phyloP scores from a whole-genome alignment of 2,329 filamentous ascomycete species.

The Clarireedia paspali region DNA sequence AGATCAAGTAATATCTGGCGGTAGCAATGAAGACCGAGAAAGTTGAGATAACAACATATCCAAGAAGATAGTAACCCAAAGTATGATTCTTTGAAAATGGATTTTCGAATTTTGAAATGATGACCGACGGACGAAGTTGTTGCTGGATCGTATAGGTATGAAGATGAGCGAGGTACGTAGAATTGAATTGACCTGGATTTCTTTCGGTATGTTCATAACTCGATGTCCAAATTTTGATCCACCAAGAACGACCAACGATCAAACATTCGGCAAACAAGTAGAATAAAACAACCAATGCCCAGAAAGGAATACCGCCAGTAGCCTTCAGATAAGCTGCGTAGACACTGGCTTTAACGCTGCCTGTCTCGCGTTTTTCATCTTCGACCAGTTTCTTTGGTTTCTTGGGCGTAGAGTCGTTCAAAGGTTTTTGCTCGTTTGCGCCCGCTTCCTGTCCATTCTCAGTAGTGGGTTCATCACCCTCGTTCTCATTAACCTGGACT shows the following conservation, averaged over 20 bases:
- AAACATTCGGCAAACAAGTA: slow-evolving; percentile 35
- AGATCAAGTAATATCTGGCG: slow-evolving; percentile 51
- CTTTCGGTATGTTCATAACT: slow-evolving; percentile 28
- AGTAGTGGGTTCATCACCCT: slow-evolving; percentile 39
- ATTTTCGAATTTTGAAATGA: slow-evolving; percentile 1
- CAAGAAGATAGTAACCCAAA: slow-evolving; percentile 50
- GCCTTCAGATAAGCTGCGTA: slow-evolving; percentile 59
- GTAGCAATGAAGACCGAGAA: slow-evolving; percentile 41
- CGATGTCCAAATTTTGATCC: slow-evolving; percentile 54
- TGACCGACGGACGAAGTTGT: slow-evolving; percentile 32
- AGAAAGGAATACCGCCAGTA: slow-evolving; percentile 56
- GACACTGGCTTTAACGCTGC: slow-evolving; percentile 58
- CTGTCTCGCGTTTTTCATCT: slow-evolving; percentile 62
- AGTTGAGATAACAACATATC: slow-evolving; percentile 57
- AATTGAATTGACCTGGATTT: slow-evolving; percentile 4
- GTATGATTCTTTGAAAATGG: slow-evolving; percentile 3
- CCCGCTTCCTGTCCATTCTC: slow-evolving; percentile 34
- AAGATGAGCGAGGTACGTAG: not conserved
- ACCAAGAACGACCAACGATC: slow-evolving; percentile 45
- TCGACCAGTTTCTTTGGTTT: slow-evolving; percentile 59
- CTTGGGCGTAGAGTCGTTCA: slow-evolving; percentile 28
- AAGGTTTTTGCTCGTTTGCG: slow-evolving; percentile 12
- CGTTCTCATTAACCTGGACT: slow-evolving; percentile 37
- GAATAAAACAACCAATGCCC: slow-evolving; percentile 44
- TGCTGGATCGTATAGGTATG: slow-evolving; percentile 9